Evolutionary conservation across 1,284 basidiomycete genomes (phyloP), one percentile per base, ranked within the genome.

Genomic region (Exobasidium rhododendri): DNA sequence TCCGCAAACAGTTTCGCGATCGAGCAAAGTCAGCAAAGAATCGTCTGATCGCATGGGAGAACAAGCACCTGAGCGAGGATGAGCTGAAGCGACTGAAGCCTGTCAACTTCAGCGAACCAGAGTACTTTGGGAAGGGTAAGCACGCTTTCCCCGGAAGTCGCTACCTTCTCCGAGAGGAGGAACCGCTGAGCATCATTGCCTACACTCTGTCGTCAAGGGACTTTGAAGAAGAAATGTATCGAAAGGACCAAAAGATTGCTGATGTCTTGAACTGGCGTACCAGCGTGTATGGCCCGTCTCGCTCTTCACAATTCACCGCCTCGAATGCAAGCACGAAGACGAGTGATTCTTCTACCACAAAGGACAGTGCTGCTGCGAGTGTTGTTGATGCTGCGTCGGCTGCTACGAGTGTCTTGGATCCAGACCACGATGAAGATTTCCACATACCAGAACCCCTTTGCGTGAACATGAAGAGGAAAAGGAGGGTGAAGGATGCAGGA

Each of bases 131-230:
- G 13, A 24, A 57, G 13, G 65, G 69, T 2, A 61, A 59, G 3
- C 72, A 70, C 22, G 60, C 72, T 11, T 73, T 73, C 45, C 73
- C 73, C 0, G 73, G 73, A 2, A 67, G 65, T 49, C 59, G 59
- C 40, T 66, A 62, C 56, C 57, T 76, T 32, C 64, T 76, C 5
- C 64, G 74, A 17, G 70, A 74, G 44, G 67, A 73, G 44, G 74
- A 76, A 56, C 74, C 74, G 4, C 62, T 76, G 32, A 73, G 70
- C 11, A 71, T 76, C 64, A 64, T 76, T 47, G 73, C 73, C 0
- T 76, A 68, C 40, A 73, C 72, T 11, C 67, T 76, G 49, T 73
- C 68, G 54, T 74, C 67, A n/a, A 63, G 65, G 24, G 71, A 73
- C 58, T 73, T 73, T 43, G 56, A 67, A 22, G 35, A 59, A 28